phyloP scores from a whole-genome alignment of 345 rosid genomes.

The Syzygium oleosum region DNA sequence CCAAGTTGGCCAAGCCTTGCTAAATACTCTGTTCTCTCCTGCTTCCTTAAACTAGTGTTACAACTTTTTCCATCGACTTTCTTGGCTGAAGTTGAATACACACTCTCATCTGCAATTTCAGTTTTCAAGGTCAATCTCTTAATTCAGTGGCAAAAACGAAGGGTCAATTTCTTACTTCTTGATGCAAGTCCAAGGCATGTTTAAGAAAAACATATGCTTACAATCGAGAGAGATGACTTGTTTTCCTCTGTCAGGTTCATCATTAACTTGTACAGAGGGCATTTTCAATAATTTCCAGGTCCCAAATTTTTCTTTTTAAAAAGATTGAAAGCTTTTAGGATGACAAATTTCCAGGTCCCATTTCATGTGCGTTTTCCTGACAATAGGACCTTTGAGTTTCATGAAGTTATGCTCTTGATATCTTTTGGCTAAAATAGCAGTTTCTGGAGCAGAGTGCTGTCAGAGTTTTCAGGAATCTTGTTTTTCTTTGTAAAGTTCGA shows the following conservation, averaged over 20 bases:
- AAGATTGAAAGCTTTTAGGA: not conserved
- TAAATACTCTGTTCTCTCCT: not conserved
- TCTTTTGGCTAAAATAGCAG: not conserved
- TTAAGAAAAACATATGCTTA: not conserved
- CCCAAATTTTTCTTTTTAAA: not conserved
- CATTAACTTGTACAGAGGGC: not conserved
- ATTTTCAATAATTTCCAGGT: not conserved
- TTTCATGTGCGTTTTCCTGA: not conserved
- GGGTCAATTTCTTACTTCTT: not conserved
- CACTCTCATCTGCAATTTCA: not conserved
- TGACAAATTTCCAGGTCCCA: not conserved
- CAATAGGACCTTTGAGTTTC: not conserved
- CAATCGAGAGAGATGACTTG: not conserved
- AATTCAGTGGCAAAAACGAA: not conserved
- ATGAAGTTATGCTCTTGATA: not conserved
- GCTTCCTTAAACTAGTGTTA: not conserved
- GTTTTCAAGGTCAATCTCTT: not conserved
- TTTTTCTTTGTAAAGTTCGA: not conserved
- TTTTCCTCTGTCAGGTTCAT: not conserved
- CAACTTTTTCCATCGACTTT: not conserved
- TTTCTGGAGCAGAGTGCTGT: not conserved
- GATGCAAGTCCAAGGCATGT: not conserved
- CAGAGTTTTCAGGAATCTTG: not conserved
- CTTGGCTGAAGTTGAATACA: not conserved
- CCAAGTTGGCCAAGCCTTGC: not conserved